Evolutionary conservation across 768 basidiomycete genomes (phyloP).

Genomic region (Collybia sordida): DNA sequence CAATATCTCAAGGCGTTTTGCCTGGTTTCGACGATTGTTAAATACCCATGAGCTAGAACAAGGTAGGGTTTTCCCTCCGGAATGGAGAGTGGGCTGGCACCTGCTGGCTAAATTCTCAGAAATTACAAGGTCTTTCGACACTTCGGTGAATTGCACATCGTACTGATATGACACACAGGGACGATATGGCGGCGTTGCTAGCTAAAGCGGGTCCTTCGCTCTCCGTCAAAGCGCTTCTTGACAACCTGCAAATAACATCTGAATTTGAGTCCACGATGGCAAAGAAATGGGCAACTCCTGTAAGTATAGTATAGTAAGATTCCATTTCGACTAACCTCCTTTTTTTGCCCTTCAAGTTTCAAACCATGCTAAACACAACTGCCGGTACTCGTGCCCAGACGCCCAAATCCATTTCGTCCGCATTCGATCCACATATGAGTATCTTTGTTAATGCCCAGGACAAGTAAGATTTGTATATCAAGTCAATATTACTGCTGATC

Average conservation of each 20-base stretch:
- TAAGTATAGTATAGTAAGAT: conserved; percentile 24
- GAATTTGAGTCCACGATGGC: conserved; percentile 86
- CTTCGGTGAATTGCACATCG: too few species aligned
- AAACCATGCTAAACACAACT: conserved; percentile 59
- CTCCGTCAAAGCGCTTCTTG: conserved; percentile 77
- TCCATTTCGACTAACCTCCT: background rate
- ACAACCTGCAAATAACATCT: conserved; percentile 79
- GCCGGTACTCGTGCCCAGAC: conserved; percentile 49
- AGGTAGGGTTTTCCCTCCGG: conserved; percentile 76
- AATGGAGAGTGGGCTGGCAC: conserved; percentile 85
- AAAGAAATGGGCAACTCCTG: conserved; percentile 80
- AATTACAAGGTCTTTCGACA: conserved; percentile 68
- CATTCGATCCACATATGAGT: conserved; percentile 90
- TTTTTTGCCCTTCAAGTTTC: conserved; percentile 41
- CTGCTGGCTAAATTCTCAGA: conserved; percentile 86
- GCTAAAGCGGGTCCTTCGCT: conserved; percentile 75
- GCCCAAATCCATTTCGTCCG: conserved; percentile 77
- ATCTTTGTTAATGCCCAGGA: conserved; percentile 97
- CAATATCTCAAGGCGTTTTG: conserved; percentile 89
- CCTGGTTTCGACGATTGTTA: conserved; percentile 90
- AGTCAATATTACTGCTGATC: background rate
- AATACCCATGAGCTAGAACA: conserved; percentile 87
- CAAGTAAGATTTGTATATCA: conserved; percentile 50
- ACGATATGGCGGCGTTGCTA: conserved; percentile 79
- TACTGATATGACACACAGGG: conserved; percentile 40